A percentile compares a stretch with the other conserved stretches of the same genome.
These are phyloP conservation scores for Beta macrorhiza DNA, from an alignment of 179 eudicot species.

Conservation along the genomic window DNA sequence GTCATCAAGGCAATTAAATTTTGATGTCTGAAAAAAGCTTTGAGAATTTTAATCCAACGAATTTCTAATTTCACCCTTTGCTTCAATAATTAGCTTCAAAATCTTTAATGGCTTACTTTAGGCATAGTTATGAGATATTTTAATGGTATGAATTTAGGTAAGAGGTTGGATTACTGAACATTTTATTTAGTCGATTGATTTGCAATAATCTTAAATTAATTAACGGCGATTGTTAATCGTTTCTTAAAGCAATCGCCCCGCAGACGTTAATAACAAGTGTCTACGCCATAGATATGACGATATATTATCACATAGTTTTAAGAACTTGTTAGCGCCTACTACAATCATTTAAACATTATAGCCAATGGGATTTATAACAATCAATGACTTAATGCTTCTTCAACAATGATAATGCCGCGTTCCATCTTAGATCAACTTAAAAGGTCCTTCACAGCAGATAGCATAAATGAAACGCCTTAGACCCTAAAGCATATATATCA, in stretches of 20 bases:
- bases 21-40: slow-evolving; percentile 4
- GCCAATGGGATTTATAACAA: not conserved
- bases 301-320: not conserved
- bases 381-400: not conserved
- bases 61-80: not conserved
- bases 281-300: not conserved
- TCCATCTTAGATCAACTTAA: slow-evolving; percentile 6
- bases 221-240: not conserved
- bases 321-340: not conserved
- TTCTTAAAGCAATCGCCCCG: not conserved
- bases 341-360: not conserved
- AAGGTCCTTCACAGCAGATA: not conserved
- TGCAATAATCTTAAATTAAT: not conserved
- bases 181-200: not conserved
- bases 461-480: not conserved
- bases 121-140: not conserved
- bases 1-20: slow-evolving; percentile 1
- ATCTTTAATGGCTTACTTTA: slow-evolving; percentile 3
- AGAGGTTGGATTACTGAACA: not conserved
- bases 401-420: not conserved
- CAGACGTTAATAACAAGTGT: not conserved
- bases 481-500: not conserved
- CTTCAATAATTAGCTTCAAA: slow-evolving; percentile 9
- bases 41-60: not conserved
- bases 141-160: not conserved